phyloP scores from a whole-genome alignment of 163 green algal genomes.

The Scenedesmus sp. region DNA sequence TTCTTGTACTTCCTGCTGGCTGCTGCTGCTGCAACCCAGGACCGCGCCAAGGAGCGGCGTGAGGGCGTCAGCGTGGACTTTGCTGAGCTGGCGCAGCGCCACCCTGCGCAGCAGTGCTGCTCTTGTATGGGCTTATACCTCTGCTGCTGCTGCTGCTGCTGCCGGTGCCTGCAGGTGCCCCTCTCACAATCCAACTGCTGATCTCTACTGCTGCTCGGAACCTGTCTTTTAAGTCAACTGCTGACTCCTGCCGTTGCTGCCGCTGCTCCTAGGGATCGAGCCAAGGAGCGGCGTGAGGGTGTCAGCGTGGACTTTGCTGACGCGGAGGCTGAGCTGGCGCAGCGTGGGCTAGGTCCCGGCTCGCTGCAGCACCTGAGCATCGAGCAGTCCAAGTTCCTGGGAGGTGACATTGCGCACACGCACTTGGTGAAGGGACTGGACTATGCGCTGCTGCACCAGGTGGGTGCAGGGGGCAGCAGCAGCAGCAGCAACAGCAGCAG shows the following conservation, averaged over 20 bases:
- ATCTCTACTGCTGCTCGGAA: too few species aligned
- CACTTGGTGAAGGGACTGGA: conserved; percentile 98
- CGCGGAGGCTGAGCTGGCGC: conserved; percentile 58
- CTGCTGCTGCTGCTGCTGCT: neutral
- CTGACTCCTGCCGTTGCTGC: neutral
- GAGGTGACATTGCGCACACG: conserved; percentile 94
- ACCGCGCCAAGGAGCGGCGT: conserved; percentile 92
- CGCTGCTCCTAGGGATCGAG: conserved; percentile 81
- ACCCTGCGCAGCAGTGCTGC: neutral
- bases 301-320: conserved; percentile 82
- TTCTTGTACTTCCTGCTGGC: too few species aligned
- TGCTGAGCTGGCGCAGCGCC: conserved; percentile 55
- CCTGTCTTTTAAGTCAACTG: too few species aligned
- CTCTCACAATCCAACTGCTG: too few species aligned
- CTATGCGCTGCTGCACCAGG: conserved; percentile 94
- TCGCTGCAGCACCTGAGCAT: conserved; percentile 75
- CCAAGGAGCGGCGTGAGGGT: conserved; percentile 90
- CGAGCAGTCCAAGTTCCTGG: conserved; percentile 95
- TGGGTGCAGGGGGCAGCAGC: conserved; percentile 45
- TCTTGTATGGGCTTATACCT: neutral
- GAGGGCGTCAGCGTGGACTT: conserved; percentile 86
- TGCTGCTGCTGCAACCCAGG: conserved; percentile 62
- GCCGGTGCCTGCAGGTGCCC: neutral
- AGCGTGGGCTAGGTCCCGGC: conserved; percentile 13
- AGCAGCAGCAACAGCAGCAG: neutral